Evolutionary conservation across 345 rosid genomes (phyloP), one percentile per base, ranked within the genome.

Genomic region (Dimocarpus longan): DNA sequence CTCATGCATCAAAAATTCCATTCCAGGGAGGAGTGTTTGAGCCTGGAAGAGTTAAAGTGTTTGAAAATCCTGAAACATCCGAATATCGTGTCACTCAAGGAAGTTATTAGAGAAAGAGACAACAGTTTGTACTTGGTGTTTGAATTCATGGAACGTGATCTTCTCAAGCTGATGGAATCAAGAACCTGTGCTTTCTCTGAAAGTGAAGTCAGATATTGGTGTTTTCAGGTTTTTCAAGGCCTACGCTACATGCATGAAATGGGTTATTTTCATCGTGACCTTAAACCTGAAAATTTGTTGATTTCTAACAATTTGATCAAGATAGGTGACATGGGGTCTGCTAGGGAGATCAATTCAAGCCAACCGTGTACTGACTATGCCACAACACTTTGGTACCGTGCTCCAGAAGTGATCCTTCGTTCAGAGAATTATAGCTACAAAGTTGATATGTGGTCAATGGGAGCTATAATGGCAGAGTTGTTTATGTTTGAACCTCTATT

Each of bases 391-490:
- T 85, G 88, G 89, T 89, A 89, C 59, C 79, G 88, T 48, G 90
- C 91, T 19, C 87, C 91, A 1, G 91, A 89, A 76, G 82, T 87
- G 72, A 63, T 87, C 8, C 86, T 89, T 52, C 80, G 69, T 16
- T 76, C 86, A 15, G 39, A 56, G 26, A 22, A 64, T 0, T 89
- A 82, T 40, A 59, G 76, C 62, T 83, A 88, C 24, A 83, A 88
- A 81, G 91, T 86, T 77, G 91, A 88, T 80, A 88, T 88, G 87
- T 86, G 91, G 91, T 86, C 91, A 42, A 83, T 88, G 88, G 91
- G 89, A 66, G 91, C 88, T 22, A 88, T 86, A 16, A 83, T 88
- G 88, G 87, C 89, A 16, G 91, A 88, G 76, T 66, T 86, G 68
- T 78, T 83, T 37, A 70, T 80, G 28, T 79, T 86, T 2, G 77